Base-by-base conservation (phyloP, 2,329 filamentous ascomycete genomes). In the Cephalotrichum gorgonifer region DNA sequence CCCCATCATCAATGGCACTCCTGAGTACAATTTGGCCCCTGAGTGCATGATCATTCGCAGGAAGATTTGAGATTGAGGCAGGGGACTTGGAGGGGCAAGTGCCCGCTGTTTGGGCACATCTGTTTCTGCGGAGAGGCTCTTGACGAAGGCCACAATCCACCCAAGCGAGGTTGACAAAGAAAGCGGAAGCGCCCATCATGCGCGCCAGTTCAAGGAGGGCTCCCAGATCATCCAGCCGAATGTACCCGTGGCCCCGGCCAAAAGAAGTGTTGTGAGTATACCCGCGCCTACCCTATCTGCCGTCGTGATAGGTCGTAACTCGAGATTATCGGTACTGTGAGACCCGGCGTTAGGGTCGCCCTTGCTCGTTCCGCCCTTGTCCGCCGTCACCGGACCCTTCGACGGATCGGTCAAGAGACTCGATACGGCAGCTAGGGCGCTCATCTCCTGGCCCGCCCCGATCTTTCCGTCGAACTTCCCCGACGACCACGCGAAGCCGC, bases 391-490 rank as follows among this genome's bases (percentile, higher is more conserved):
- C 0, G 74, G 72, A 2, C 61, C 54, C 22, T 66, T 61, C 2
- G 66, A 64, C 4, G 61, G 54, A 25, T 62, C 59, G 43, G 77
- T 67, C 42, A 82, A 62, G 4, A 75, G 72, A 1, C 72, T 72
- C 5, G 73, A 72, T n/a, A 81, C 70, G 4, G 79, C 72, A 25
- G 73, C 72, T 14, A 82, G 63, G 0, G 74, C 78, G 48, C 73
- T 74, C 70, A 83, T 79, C 57, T 78, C 69, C 60, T 83, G 76
- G 8, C 79, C 77, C 47, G 79, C 75, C 28, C 78, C 76, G 4
- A 65, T 71, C 51, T 69, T 75, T 41, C 74, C 74, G 53, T 81
- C 77, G 56, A 71, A 81, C 4, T 56, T 58, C 2, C 67, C 71
- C 5, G 62, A 60, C 33, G 67, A 69, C 79, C 79, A 83, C 50